Conservation (phyloP, 345 rosid genomes). For the Murraya koenigii region DNA sequence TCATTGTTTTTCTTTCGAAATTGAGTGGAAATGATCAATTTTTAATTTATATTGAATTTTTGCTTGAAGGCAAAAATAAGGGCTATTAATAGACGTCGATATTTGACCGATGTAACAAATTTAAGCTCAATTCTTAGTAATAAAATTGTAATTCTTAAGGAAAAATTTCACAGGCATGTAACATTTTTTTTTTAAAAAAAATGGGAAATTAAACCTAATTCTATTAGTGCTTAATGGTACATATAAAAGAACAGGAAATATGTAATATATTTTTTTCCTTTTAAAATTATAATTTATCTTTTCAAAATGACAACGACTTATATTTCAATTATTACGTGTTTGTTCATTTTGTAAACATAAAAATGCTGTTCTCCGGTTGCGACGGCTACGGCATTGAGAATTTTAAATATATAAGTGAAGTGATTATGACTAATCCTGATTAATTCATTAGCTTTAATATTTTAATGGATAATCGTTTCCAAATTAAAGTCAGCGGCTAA, state of each 20-base stretch:
- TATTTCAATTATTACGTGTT: not conserved
- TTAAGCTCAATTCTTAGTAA: no score
- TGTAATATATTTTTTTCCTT: not conserved
- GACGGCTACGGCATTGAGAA: not conserved
- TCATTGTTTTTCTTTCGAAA: not conserved
- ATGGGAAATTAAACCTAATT: no score
- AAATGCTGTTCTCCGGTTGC: not conserved
- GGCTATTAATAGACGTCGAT: not conserved
- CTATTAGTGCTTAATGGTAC: not conserved
- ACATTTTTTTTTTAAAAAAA: no score
- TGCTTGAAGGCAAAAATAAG: no score
- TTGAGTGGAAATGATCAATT: not conserved
- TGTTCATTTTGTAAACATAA: not conserved
- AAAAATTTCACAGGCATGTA: no score
- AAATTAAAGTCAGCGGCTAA: not conserved
- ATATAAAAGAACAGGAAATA: not conserved
- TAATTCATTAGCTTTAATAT: not conserved
- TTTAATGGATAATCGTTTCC: not conserved
- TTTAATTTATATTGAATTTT: not conserved
- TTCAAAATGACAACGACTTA: not conserved
- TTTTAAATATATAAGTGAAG: not conserved
- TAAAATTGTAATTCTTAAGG: no score
- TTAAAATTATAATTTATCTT: not conserved
- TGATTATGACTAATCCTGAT: not conserved
- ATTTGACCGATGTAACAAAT: not conserved